phyloP scores from a whole-genome alignment of 2,329 filamentous ascomycete species.

The Podosphaera fusca region DNA sequence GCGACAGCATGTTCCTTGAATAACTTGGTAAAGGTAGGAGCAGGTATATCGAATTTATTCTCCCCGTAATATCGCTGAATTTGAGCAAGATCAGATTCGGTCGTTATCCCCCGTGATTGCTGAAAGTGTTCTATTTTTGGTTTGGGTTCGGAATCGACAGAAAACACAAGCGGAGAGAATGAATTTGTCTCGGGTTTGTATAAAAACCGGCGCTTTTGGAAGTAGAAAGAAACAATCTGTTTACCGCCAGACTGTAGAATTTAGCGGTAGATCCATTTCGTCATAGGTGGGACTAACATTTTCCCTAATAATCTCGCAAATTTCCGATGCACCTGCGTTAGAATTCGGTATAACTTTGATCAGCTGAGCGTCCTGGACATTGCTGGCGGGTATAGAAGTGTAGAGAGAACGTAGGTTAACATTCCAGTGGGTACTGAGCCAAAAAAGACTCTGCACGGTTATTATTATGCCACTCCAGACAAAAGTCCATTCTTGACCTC shows the following conservation, averaged over 20 bases:
- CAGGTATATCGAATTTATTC: conserved; percentile 94
- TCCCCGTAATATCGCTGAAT: conserved; percentile 83
- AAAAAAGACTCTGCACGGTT: conserved; percentile 67
- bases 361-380: conserved; percentile 50
- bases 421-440: conserved; percentile 96
- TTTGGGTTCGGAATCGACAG: conserved; percentile 67
- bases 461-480: conserved; percentile 79
- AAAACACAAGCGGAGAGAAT: conserved; percentile 68
- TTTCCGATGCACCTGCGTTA: conserved; percentile 76
- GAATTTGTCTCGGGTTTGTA: conserved; percentile 46
- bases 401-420: conserved; percentile 67
- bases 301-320: conserved; percentile 60
- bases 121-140: conserved; percentile 61
- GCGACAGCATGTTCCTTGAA: conserved; percentile 98
- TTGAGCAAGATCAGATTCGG: conserved; percentile 50
- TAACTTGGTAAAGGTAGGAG: conserved; percentile 82
- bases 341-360: conserved; percentile 84
- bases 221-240: conserved; percentile 66
- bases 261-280: conserved; percentile 7
- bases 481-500: conserved; percentile 93
- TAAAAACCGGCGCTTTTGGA: conserved; percentile 93
- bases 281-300: conserved; percentile 22
- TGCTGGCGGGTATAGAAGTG: conserved; percentile 48
- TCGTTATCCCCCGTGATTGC: conserved; percentile 49
- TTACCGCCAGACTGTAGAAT: conserved; percentile 40